Base-by-base conservation (phyloP, 2,329 filamentous ascomycete genomes). In the Davidsoniella eucalypti region DNA sequence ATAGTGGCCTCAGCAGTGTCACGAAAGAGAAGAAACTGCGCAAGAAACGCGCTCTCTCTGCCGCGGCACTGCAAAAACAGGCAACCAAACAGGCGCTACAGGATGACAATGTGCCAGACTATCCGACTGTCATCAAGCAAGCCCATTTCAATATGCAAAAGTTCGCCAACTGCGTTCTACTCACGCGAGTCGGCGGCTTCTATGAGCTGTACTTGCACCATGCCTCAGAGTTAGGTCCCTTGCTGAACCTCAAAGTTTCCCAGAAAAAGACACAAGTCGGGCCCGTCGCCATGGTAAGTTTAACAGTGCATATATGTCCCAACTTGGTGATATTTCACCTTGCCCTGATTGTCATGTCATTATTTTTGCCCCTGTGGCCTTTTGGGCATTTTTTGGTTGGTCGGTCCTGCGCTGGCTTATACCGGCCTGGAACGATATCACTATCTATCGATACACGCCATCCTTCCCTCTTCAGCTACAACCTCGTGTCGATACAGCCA, bases 171-270 rank as follows among this genome's bases (percentile, higher is more conserved):
- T 96, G 90, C 65, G 84, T 98, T 38, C 65, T 98, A 6, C 68
- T 98, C 53, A 98, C 92, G 3, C 78, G 90, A 51, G 87, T 98
- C 25, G 92, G 92, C 51, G 82, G 88, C 54, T 98, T 98, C 66
- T 98, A 96, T 65, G 92, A 98, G 75, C 69, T 98, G 52, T 98
- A 98, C 67, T 93, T 96, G 63, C 84, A 94, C 58, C 88, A 98
- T 62, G 92, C 93, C 9, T 84, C 94, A 52, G 81, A 94, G 60
- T 84, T 83, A 62, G 90, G 84, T 1, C 84, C 87, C 1, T 69
- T 94, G 42, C 71, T 98, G 55, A 92, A 87, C 58, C 67, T 98
- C 60, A 96, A 95, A 64, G 79, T 94, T 50, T 80, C 83, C 2
- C 75, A 75, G 50, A 92, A 86, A 63, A 87, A 79, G 64, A 87